Base-by-base conservation (phyloP, 2,329 filamentous ascomycete genomes). In the Leptosphaerulina australis region DNA sequence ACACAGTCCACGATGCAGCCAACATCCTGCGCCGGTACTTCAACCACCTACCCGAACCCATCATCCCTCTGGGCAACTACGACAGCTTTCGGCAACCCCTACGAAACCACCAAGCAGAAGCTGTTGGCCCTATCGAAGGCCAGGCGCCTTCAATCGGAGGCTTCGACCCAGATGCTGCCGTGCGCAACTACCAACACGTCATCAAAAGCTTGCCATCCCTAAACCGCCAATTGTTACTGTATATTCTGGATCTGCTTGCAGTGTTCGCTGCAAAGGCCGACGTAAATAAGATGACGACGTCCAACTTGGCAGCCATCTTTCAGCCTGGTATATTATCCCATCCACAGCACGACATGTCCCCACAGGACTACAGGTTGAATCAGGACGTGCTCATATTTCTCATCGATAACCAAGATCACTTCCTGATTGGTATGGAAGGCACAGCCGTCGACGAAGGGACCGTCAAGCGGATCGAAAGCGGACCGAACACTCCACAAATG, bases 341-440 rank as follows among this genome's bases (percentile, higher is more conserved):
- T 71, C 94, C 94, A 1, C 80, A 84, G 52, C 94, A 99, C 71
- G 92, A 96, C 67, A 97, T 99, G 93, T 87, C 91, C 0, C 94
- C 94, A 0, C 84, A 89, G 49, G 93, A 97, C 68, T 99, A 99
- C 71, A 87, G 91, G 24, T 79, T 99, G 5, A 97, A 95, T 69
- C 94, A 99, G 79, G 93, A 94, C 65, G 93, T 99, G 15, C 82
- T 99, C 57, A 96, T 99, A 40, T 99, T 99, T 73, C 77, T 99
- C 62, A 99, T 99, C 60, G 92, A 97, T 69, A 96, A 99, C 66
- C 94, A 99, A 72, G 94, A 99, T 67, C 90, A 96, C 73, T 99
- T 99, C 79, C 79, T 99, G 59, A 95, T 99, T 58, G 94, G 94
- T 46, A 99, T 99, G 94, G 90, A 91, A 69, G 94, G 94, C 34